phyloP scores from a whole-genome alignment of 129 eudicot species.

The Helichrysum umbraculigerum region DNA sequence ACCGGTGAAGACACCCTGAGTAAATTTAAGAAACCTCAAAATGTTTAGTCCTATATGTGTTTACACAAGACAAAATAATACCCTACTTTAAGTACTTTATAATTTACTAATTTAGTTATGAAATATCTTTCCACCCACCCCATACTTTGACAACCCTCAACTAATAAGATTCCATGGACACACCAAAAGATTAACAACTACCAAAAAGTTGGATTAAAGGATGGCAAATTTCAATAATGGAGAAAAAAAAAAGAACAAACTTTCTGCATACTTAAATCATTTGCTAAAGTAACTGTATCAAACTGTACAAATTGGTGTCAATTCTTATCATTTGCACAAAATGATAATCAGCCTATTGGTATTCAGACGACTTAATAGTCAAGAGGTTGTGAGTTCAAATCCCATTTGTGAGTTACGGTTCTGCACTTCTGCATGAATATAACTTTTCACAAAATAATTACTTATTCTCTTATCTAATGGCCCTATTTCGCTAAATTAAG shows the following conservation, averaged over 20 bases:
- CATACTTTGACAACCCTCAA: neutral
- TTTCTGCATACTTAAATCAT: neutral
- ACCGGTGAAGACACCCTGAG: slow-evolving; percentile 54
- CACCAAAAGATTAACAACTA: neutral
- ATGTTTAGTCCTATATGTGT: neutral
- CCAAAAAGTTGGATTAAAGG: neutral
- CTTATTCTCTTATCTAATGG: too few species aligned
- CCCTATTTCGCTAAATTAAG: slow-evolving; percentile 7
- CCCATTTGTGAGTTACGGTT: too few species aligned
- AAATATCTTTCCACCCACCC: neutral
- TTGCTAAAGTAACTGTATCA: neutral
- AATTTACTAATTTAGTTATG: neutral
- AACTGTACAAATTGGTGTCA: neutral
- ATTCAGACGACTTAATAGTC: too few species aligned
- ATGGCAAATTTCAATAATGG: neutral
- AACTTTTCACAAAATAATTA: too few species aligned
- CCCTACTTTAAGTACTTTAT: neutral
- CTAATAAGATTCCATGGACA: neutral
- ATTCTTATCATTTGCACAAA: too few species aligned
- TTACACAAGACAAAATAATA: neutral
- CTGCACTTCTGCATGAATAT: too few species aligned
- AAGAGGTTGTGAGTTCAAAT: too few species aligned
- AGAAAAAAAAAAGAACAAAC: too few species aligned
- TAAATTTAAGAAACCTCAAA: neutral
- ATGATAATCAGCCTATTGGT: neutral